Base-by-base conservation (phyloP, 179 eudicot species). In the Carnegiea gigantea region DNA sequence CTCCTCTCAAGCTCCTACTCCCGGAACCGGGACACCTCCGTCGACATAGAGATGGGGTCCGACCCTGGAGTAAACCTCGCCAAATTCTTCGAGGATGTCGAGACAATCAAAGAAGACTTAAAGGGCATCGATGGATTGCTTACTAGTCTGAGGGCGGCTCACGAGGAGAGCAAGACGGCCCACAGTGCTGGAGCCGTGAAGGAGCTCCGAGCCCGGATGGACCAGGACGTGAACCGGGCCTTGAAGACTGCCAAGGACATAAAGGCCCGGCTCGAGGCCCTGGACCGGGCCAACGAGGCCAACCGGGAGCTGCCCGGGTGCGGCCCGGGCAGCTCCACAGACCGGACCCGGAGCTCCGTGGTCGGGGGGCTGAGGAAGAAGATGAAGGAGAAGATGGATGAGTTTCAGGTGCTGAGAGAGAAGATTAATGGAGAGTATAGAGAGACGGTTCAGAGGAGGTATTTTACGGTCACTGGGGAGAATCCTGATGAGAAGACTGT, bases 391-490 rank as follows among this genome's bases (percentile, higher is more conserved):
- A 80, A 81, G 76, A 86, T 86, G 88, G 86, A 75, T 15, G 88
- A 81, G 76, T 86, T 86, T 79, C 88, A 84, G 68, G 81, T 43
- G 72, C 40, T 86, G 26, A 83, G 88, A 36, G 81, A 64, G 51
- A 84, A 14, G 74, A 84, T 86, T 43, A 81, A 72, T 81, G 82
- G 79, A 0, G 88, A 86, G 79, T 86, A 86, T 76, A 84, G 48
- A 53, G 88, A 86, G 79, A 86, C 88, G 0, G 77, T 86, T 60
- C 49, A 72, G 71, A 78, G 88, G 28, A 60, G 88, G 78, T 86
- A 78, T 84, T 86, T 84, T 81, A 86, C 88, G 4, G 84, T 86
- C 24, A 86, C 88, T 1, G 88, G 88, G 20, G 88, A 84, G 11
- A 84, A 86, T 64, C 81, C 88, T 60, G 85, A 86, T 81, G 88